These are phyloP conservation scores for Chaetomiaceae sp. DNA, from an alignment of 2,329 filamentous ascomycete genomes.

Conservation along the genomic window DNA sequence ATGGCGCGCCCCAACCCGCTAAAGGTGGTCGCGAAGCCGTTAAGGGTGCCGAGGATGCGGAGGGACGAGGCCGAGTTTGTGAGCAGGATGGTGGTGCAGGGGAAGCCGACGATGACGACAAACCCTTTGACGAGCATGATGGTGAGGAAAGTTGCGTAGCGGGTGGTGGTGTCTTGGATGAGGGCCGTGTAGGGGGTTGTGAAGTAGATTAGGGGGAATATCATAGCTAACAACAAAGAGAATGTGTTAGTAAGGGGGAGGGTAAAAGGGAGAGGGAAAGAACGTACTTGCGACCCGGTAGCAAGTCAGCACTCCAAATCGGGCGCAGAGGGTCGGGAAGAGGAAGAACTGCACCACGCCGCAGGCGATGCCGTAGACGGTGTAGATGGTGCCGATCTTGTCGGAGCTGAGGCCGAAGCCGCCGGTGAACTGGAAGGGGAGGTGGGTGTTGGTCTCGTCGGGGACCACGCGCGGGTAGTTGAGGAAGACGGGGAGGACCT, in stretches of 20 bases:
- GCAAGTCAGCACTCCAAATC: constrained; percentile 70
- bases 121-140: constrained; percentile 73
- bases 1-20: constrained; percentile 73
- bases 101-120: constrained; percentile 78
- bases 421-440: constrained; percentile 77
- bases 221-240: constrained; percentile 40
- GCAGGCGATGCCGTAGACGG: constrained; percentile 72
- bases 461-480: constrained; percentile 62
- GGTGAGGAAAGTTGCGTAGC: constrained; percentile 58
- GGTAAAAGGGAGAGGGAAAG: neutral
- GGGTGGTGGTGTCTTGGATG: constrained; percentile 41
- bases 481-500: constrained; percentile 82
- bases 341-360: constrained; percentile 81
- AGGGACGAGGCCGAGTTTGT: constrained; percentile 80
- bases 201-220: constrained; percentile 73
- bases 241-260: neutral
- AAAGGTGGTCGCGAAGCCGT: constrained; percentile 82
- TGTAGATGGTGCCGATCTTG: constrained; percentile 81
- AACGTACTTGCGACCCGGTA: constrained; percentile 57
- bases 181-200: constrained; percentile 78
- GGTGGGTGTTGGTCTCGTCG: constrained; percentile 51
- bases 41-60: constrained; percentile 77
- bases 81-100: constrained; percentile 82
- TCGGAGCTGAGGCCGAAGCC: constrained; percentile 72
- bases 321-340: constrained; percentile 71